Conservation (phyloP, 2,329 filamentous ascomycete genomes). For the Pseudogymnoascus sp. region DNA sequence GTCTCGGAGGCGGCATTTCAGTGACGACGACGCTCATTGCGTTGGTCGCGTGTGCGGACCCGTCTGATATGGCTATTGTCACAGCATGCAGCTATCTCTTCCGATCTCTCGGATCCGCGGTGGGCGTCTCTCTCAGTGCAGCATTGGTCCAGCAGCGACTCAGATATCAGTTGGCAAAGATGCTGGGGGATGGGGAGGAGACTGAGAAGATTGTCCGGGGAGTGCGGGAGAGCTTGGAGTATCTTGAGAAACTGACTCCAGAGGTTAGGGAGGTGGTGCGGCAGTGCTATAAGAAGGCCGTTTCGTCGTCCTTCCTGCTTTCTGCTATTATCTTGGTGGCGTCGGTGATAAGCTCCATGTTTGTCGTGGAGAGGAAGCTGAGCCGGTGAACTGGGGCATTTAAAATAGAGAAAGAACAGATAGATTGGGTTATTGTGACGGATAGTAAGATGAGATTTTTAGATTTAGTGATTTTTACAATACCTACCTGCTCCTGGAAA, state of each 20-base stretch:
- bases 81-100: constrained; percentile 77
- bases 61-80: constrained; percentile 62
- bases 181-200: constrained; percentile 47
- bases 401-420: not conserved
- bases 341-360: constrained; percentile 36
- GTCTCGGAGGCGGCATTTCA: constrained; percentile 48
- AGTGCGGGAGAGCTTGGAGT: constrained; percentile 63
- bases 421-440: not conserved
- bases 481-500: not conserved
- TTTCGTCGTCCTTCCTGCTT: constrained; percentile 34
- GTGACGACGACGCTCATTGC: constrained; percentile 66
- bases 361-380: constrained; percentile 50
- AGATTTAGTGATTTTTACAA: not conserved
- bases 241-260: constrained; percentile 56
- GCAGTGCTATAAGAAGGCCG: constrained; percentile 51
- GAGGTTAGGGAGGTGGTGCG: constrained; percentile 50
- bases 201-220: constrained; percentile 58
- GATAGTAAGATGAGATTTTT: not conserved
- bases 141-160: constrained; percentile 65
- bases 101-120: constrained; percentile 64
- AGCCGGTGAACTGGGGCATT: constrained; percentile 15
- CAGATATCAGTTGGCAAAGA: constrained; percentile 43
- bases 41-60: constrained; percentile 59
- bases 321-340: constrained; percentile 30
- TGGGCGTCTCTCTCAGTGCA: constrained; percentile 53